Conservation (phyloP, 805 yeast genomes). For the Hyphopichia homilentoma region DNA sequence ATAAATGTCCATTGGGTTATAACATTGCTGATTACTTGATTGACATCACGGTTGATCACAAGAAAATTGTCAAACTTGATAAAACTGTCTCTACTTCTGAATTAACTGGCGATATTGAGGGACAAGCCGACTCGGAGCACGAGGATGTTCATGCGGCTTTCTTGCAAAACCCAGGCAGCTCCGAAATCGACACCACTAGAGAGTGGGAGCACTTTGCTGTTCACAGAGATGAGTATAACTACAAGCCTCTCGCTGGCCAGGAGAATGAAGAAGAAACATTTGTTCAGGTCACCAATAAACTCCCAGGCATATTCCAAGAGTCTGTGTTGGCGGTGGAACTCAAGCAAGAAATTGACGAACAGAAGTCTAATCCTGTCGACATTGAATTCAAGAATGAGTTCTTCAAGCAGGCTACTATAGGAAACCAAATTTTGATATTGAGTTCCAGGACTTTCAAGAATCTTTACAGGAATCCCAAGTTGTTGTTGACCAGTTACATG, state of each 20-base stretch:
- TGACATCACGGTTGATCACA: conserved; percentile 77
- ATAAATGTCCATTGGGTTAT: conserved; percentile 81
- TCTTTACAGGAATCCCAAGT: conserved; percentile 85
- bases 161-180: conserved; percentile 14
- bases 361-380: conserved; percentile 19
- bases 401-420: conserved; percentile 51
- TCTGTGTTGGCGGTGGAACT: conserved; percentile 40
- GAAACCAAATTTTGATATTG: conserved; percentile 66
- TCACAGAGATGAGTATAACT: conserved; percentile 67
- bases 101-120: conserved; percentile 5
- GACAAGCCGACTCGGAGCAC: conserved; percentile 7
- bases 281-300: conserved; percentile 21
- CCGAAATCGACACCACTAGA: conserved; percentile 56
- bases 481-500: conserved; percentile 80
- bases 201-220: conserved; percentile 88
- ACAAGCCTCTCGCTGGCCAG: conserved; percentile 15
- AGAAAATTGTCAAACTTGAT: conserved; percentile 24
- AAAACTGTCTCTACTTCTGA: conserved; percentile 3
- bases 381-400: conserved; percentile 29
- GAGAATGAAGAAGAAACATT: conserved; percentile 19
- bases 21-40: conserved; percentile 92
- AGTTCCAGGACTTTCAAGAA: conserved; percentile 89
- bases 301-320: conserved; percentile 33
- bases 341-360: conserved; percentile 30
- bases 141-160: conserved; percentile 30